These are phyloP conservation scores for Moesziomyces aphidis DNA, from an alignment of 1,284 basidiomycete genomes.

Conservation along the genomic window DNA sequence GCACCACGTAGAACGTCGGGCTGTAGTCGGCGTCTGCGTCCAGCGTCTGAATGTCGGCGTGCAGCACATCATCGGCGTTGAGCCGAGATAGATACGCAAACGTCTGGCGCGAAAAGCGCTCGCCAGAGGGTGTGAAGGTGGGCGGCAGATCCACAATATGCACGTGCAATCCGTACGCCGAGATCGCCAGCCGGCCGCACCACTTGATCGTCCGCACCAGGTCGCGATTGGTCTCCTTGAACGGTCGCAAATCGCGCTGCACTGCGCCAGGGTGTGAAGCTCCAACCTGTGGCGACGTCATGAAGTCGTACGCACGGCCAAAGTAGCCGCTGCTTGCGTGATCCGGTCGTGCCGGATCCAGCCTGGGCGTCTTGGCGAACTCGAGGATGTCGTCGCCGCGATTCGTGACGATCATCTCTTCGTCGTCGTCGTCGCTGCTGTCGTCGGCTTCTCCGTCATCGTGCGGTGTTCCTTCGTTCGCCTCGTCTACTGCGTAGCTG, in stretches of 20 bases:
- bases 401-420: constrained; percentile 62
- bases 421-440: constrained; percentile 51
- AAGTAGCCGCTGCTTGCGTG: constrained; percentile 46
- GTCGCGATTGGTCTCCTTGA: constrained; percentile 39
- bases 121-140: constrained; percentile 64
- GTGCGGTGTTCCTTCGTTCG: background rate
- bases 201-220: constrained; percentile 64
- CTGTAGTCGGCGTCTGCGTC: constrained; percentile 60
- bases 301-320: constrained; percentile 42
- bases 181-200: constrained; percentile 65
- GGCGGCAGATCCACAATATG: constrained; percentile 62
- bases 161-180: constrained; percentile 56
- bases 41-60: constrained; percentile 66
- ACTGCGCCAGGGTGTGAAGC: constrained; percentile 16
- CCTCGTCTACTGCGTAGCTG: constrained; percentile 1
- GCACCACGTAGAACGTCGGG: constrained; percentile 65
- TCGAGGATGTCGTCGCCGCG: constrained; percentile 63
- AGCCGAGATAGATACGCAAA: constrained; percentile 65
- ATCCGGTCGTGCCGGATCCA: constrained; percentile 36
- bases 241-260: constrained; percentile 14
- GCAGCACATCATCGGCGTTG: constrained; percentile 63
- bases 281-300: constrained; percentile 40
- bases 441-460: constrained; percentile 21
- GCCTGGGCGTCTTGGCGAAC: constrained; percentile 57
- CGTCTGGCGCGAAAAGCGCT: constrained; percentile 62